Conservation (phyloP, 768 basidiomycete genomes). For the Tulasnella sp. region DNA sequence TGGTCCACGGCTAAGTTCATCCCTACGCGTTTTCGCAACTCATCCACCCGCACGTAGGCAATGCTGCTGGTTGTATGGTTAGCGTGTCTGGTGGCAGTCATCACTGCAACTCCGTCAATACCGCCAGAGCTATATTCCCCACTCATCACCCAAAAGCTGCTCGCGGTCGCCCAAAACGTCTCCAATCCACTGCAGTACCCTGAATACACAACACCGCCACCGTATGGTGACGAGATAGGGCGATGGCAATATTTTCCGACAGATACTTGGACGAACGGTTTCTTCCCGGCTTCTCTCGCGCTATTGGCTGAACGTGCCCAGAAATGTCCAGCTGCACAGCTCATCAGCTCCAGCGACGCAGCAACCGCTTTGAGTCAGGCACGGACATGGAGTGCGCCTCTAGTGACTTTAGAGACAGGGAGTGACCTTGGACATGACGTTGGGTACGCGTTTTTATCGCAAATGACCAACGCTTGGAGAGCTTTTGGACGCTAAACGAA, state of each 20-base stretch:
- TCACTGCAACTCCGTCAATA: conserved; percentile 16
- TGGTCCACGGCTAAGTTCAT: too few species aligned
- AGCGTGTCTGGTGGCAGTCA: too few species aligned
- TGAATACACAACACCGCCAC: conserved; percentile 40
- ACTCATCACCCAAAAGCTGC: conserved; percentile 47
- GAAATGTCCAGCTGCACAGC: not conserved
- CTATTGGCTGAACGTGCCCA: conserved; percentile 13
- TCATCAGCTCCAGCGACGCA: not conserved
- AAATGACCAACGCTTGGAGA: too few species aligned
- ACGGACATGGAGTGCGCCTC: conserved; percentile 16
- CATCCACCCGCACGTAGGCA: too few species aligned
- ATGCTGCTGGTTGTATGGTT: too few species aligned
- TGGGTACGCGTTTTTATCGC: conserved; percentile 6
- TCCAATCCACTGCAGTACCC: conserved; percentile 43
- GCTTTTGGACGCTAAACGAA: too few species aligned
- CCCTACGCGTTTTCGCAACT: too few species aligned
- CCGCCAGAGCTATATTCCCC: conserved; percentile 48
- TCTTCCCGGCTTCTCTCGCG: conserved; percentile 19
- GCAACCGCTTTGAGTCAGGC: conserved; percentile 5
- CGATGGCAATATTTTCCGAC: conserved; percentile 6
- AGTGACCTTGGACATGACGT: conserved; percentile 18
- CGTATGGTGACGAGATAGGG: not conserved
- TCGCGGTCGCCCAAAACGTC: conserved; percentile 40
- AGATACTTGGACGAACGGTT: conserved; percentile 19
- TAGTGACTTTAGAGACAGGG: conserved; percentile 7